Evolutionary conservation across 371 early-diverging fungal species (phyloP).

Genomic region (Cladochytrium tenue): DNA sequence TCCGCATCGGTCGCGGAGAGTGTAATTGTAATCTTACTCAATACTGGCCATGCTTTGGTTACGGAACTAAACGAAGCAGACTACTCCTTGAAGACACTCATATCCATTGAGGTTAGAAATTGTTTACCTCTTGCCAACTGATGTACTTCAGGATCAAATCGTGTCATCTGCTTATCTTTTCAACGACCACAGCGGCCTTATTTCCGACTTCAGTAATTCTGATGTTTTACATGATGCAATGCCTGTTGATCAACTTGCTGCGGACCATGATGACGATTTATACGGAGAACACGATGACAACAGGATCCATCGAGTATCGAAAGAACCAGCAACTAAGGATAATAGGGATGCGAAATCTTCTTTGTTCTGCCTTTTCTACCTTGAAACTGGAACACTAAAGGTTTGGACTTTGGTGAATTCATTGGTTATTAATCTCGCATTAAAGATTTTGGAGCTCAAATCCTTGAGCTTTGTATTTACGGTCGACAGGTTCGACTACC

Average conservation of each 20-base stretch:
- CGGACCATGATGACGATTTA: constrained; percentile 46
- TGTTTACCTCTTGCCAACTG: no score
- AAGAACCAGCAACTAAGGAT: neutral
- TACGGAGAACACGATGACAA: constrained; percentile 33
- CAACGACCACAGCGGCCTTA: neutral
- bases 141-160: no score
- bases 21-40: constrained; percentile 72
- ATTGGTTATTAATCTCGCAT: no score
- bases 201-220: neutral
- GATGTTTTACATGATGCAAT: no score
- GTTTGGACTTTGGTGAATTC: no score
- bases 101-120: no score
- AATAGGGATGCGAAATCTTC: constrained; percentile 19
- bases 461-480: constrained; percentile 66
- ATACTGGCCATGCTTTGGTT: constrained; percentile 63
- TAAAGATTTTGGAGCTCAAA: no score
- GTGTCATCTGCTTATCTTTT: constrained; percentile 55
- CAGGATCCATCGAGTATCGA: neutral
- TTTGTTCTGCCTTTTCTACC: constrained; percentile 54
- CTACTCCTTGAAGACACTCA: no score
- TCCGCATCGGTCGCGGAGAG: constrained; percentile 80
- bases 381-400: constrained; percentile 59
- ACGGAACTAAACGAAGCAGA: constrained; percentile 51
- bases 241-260: no score
- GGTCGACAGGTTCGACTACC: constrained; percentile 66